These are phyloP conservation scores for Erigeron canadensis DNA, from an alignment of 129 eudicot species.

Conservation along the genomic window DNA sequence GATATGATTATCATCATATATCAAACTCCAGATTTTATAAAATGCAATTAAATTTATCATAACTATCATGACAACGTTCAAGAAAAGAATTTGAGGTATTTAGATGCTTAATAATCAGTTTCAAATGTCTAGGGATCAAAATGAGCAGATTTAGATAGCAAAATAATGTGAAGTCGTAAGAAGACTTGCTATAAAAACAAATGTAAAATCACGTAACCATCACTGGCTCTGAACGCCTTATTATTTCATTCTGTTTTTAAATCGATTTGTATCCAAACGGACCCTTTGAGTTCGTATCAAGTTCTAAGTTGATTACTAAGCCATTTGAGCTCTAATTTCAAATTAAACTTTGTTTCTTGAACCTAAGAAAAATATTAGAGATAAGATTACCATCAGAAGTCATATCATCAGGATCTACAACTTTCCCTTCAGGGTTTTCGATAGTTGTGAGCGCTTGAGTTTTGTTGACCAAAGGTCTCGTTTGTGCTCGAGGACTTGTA, in stretches of 20 bases:
- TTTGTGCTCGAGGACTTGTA: constrained; percentile 51
- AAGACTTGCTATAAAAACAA: too few relatives aligned
- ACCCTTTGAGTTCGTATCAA: not conserved
- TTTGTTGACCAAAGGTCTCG: constrained; percentile 32
- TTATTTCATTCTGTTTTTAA: too few relatives aligned
- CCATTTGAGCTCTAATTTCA: constrained; percentile 8
- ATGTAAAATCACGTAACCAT: too few relatives aligned
- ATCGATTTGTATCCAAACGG: not conserved
- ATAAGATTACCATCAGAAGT: constrained; percentile 43
- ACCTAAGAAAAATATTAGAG: constrained; percentile 3
- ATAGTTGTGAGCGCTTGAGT: constrained; percentile 24
- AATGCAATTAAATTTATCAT: not conserved
- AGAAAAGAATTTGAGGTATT: not conserved
- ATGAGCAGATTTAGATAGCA: not conserved
- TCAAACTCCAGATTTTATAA: not conserved
- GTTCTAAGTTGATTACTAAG: not conserved
- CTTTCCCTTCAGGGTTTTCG: constrained; percentile 34
- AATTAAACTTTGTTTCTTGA: not conserved
- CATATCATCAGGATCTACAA: constrained; percentile 17
- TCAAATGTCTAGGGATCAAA: not conserved
- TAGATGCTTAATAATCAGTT: not conserved
- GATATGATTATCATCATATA: not conserved
- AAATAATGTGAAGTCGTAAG: too few relatives aligned
- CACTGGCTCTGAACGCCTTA: too few relatives aligned
- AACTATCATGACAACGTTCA: not conserved